Evolutionary conservation across 352 stramenopile species (phyloP).

Genomic region (Phytopythium oedochilum): DNA sequence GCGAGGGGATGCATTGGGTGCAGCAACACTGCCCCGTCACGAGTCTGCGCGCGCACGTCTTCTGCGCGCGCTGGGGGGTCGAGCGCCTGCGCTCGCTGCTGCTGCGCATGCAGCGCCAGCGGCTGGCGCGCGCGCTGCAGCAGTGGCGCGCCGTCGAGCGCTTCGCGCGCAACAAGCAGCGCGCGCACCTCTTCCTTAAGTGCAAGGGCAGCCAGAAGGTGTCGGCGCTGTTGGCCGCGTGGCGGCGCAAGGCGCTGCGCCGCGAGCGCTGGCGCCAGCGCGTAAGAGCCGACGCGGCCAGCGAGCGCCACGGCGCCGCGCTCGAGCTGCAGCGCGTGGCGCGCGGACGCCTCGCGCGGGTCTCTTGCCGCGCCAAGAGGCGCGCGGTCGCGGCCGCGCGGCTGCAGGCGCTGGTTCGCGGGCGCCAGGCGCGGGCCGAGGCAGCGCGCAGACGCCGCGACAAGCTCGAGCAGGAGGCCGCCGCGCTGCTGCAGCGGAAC

Average conservation of each 20-base stretch:
- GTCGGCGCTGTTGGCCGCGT: slow-evolving; percentile 56
- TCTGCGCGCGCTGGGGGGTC: slow-evolving; percentile 81
- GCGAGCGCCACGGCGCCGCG: slow-evolving; percentile 53
- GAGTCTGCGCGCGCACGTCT: slow-evolving; percentile 78
- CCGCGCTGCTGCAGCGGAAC: slow-evolving; percentile 53
- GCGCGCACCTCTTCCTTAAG: slow-evolving; percentile 79
- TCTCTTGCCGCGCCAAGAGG: slow-evolving; percentile 2
- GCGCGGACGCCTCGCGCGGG: slow-evolving; percentile 40
- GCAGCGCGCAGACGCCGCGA: slow-evolving; percentile 19
- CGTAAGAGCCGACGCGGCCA: slow-evolving; percentile 38
- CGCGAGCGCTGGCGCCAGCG: slow-evolving; percentile 43
- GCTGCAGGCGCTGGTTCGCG: slow-evolving; percentile 55
- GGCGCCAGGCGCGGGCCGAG: slow-evolving; percentile 25
- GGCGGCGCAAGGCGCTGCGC: slow-evolving; percentile 44
- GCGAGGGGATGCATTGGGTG: slow-evolving; percentile 82
- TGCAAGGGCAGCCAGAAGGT: slow-evolving; percentile 78
- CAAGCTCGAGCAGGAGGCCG: slow-evolving; percentile 41
- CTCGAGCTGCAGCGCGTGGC: slow-evolving; percentile 69
- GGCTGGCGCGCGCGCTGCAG: slow-evolving; percentile 56
- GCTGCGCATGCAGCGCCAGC: slow-evolving; percentile 55
- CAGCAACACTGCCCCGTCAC: slow-evolving; percentile 79
- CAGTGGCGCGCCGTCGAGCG: slow-evolving; percentile 68
- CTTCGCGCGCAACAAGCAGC: slow-evolving; percentile 74
- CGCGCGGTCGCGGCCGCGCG: slow-evolving; percentile 16
- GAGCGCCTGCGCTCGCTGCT: slow-evolving; percentile 82